Evolutionary conservation across 2,329 filamentous ascomycete genomes (phyloP).

Genomic region (Pleochaeta shiraiana): DNA sequence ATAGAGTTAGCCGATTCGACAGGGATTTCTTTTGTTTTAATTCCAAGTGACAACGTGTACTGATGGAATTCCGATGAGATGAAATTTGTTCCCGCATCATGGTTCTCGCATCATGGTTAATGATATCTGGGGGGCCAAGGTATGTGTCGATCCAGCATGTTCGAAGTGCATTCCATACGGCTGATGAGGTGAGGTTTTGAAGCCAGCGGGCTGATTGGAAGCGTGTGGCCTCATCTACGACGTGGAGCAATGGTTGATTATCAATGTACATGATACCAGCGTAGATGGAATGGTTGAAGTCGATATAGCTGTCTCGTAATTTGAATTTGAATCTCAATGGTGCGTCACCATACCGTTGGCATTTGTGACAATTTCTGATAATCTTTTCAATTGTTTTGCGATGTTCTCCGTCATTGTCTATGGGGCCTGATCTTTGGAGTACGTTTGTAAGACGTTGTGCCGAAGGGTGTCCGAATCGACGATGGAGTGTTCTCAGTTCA

Average conservation of each 20-base stretch:
- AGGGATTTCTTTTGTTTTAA: not conserved
- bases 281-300: constrained; percentile 5
- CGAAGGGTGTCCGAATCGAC: not conserved
- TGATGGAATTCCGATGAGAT: constrained; percentile 3
- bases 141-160: constrained; percentile 6
- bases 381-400: not conserved
- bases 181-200: not conserved
- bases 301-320: not conserved
- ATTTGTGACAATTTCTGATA: not conserved
- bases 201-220: constrained; percentile 5
- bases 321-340: constrained; percentile 3
- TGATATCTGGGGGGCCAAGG: not conserved
- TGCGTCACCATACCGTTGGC: not conserved
- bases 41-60: not conserved
- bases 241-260: not conserved
- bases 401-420: not conserved
- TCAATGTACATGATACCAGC: constrained; percentile 6
- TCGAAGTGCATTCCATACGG: not conserved
- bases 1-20: constrained; percentile 4
- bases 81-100: constrained; percentile 1
- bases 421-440: not conserved
- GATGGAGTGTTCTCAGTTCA: not conserved
- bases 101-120: not conserved
- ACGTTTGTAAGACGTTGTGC: not conserved
- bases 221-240: constrained; percentile 2